Evolutionary conservation across 2,329 filamentous ascomycete species (phyloP).

Genomic region (Curvularia verruculosa): DNA sequence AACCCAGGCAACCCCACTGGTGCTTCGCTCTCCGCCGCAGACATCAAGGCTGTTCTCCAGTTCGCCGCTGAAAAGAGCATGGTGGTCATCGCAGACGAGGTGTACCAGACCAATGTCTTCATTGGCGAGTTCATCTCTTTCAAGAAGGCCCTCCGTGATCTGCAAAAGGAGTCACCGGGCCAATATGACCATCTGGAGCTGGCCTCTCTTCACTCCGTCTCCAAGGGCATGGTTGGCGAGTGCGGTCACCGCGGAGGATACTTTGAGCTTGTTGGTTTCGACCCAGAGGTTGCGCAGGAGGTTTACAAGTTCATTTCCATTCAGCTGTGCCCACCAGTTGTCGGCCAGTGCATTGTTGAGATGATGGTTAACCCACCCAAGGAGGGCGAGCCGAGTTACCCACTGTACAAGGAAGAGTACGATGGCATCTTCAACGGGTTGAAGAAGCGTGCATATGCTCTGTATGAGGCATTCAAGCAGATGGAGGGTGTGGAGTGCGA

Average conservation of each 20-base stretch:
- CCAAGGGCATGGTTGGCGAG: constrained; percentile 99
- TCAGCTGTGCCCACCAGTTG: constrained; percentile 91
- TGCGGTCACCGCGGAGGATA: constrained; percentile 97
- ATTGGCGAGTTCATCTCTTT: constrained; percentile 92
- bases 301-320: constrained; percentile 99
- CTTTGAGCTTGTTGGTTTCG: constrained; percentile 93
- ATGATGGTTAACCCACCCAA: constrained; percentile 96
- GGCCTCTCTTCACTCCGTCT: constrained; percentile 88
- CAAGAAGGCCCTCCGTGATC: constrained; percentile 81
- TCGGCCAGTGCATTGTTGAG: constrained; percentile 95
- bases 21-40: constrained; percentile 76
- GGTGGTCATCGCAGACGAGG: constrained; percentile 92
- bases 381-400: constrained; percentile 80
- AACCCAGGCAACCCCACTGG: constrained; percentile 98
- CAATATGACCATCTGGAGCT: constrained; percentile 87
- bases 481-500: constrained; percentile 97
- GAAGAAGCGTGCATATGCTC: constrained; percentile 76
- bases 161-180: constrained; percentile 72
- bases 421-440: constrained; percentile 79
- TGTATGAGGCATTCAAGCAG: constrained; percentile 86
- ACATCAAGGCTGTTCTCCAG: constrained; percentile 84
- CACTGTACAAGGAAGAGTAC: constrained; percentile 85
- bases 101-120: constrained; percentile 99
- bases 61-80: constrained; percentile 85
- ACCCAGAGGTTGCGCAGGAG: constrained; percentile 82